Conservation (phyloP, 2,329 filamentous ascomycete genomes). For the Tolypocladium tropicale region DNA sequence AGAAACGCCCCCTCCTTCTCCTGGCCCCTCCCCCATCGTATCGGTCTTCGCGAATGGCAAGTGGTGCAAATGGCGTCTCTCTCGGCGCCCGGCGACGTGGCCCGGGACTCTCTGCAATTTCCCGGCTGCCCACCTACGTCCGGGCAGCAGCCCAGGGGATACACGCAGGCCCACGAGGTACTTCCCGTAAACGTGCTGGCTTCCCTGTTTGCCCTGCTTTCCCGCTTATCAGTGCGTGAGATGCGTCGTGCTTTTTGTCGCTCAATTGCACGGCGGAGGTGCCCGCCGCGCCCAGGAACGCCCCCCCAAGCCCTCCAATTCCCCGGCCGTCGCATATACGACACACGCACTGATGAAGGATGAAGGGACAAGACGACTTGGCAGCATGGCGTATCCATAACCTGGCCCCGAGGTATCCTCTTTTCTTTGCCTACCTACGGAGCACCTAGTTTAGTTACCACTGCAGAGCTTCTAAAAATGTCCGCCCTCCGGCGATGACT, state of each 20-base stretch:
- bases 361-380: neutral
- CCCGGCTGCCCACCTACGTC: slow-evolving; percentile 6
- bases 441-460: neutral
- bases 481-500: neutral
- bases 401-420: neutral
- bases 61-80: neutral
- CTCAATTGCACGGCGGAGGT: neutral
- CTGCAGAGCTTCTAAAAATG: neutral
- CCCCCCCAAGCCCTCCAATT: neutral
- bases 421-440: too few relatives aligned
- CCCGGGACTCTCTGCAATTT: slow-evolving; percentile 8
- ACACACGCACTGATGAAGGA: too few relatives aligned
- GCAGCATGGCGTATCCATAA: neutral
- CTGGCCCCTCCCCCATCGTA: neutral
- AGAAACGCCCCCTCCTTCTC: neutral
- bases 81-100: neutral
- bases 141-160: neutral
- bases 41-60: neutral
- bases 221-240: neutral
- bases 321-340: neutral
- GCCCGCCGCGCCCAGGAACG: neutral
- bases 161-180: too few relatives aligned
- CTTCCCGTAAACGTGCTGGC: neutral
- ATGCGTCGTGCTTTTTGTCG: neutral
- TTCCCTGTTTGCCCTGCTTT: neutral